phyloP scores from a whole-genome alignment of 2,329 filamentous ascomycete species.

The Aplosporella prunicola region DNA sequence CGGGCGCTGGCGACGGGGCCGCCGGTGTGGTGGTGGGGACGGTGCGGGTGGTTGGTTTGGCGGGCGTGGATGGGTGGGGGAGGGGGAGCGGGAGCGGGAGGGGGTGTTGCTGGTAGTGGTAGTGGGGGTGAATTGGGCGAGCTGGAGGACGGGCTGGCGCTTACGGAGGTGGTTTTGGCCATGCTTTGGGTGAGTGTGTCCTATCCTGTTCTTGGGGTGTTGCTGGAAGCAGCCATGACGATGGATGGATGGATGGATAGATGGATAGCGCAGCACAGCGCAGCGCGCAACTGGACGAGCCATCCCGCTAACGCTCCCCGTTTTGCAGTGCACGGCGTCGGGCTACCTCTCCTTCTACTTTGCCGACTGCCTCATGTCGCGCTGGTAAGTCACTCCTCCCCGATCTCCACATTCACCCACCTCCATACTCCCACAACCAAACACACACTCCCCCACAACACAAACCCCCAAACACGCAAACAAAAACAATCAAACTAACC shows the following conservation, averaged over 20 bases:
- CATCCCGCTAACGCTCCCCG: not conserved
- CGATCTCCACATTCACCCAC: too few relatives aligned
- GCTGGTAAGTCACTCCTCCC: too few relatives aligned
- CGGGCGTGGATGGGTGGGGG: conserved; percentile 35
- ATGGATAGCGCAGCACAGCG: too few relatives aligned
- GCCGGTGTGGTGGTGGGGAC: conserved; percentile 61
- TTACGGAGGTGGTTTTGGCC: conserved; percentile 62
- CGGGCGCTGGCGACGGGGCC: conserved; percentile 64
- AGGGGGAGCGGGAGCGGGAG: conserved; percentile 22
- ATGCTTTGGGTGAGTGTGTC: conserved; percentile 58
- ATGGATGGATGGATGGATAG: not conserved
- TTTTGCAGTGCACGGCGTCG: conserved; percentile 57
- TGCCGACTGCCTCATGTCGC: conserved; percentile 74
- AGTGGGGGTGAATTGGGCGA: too few relatives aligned
- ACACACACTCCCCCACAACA: not conserved
- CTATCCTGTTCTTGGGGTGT: not conserved
- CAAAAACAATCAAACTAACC: not conserved
- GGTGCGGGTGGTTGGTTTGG: conserved; percentile 37
- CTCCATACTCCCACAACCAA: too few relatives aligned
- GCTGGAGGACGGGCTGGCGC: conserved; percentile 1
- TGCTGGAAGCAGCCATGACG: not conserved
- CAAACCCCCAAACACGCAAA: not conserved
- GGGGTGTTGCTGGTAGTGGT: too few relatives aligned
- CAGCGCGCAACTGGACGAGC: too few relatives aligned
- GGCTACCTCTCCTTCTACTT: conserved; percentile 77